Conservation (phyloP, 371 early-diverging fungal genomes). For the Mucor mucedo region DNA sequence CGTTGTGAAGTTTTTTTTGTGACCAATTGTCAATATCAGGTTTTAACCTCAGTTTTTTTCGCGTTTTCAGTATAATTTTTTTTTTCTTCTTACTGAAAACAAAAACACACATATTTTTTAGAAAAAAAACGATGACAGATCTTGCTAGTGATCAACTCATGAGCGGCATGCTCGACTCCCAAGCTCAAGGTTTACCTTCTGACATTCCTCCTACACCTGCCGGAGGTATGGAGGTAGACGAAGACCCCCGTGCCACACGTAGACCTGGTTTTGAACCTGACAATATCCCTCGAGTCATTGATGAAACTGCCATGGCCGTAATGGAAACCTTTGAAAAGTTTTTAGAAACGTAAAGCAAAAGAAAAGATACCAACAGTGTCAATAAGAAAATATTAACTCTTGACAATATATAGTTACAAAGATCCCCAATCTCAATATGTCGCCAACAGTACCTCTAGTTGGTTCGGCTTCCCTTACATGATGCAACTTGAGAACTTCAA, state of each 20-base stretch:
- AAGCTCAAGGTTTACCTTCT: slow-evolving; percentile 27
- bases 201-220: slow-evolving; percentile 41
- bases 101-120: neutral
- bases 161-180: slow-evolving; percentile 35
- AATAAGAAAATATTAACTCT: slow-evolving; percentile 3
- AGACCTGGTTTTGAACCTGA: slow-evolving; percentile 27
- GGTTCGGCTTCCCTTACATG: slow-evolving; percentile 57
- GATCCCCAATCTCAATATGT: slow-evolving; percentile 34
- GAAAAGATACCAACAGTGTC: neutral
- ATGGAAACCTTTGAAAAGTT: slow-evolving; percentile 81
- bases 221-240: slow-evolving; percentile 40
- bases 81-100: neutral
- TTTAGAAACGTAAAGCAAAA: slow-evolving; percentile 60
- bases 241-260: slow-evolving; percentile 26
- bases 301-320: slow-evolving; percentile 80
- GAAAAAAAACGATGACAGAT: slow-evolving; percentile 24
- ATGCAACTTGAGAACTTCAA: slow-evolving; percentile 65
- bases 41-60: slow-evolving; percentile 13
- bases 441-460: slow-evolving; percentile 31
- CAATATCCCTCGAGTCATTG: slow-evolving; percentile 62
- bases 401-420: slow-evolving; percentile 7
- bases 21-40: slow-evolving; percentile 12
- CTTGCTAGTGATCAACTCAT: slow-evolving; percentile 29
- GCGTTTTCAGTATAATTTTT: slow-evolving; percentile 4
- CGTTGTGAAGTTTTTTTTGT: slow-evolving; percentile 22